Conservation (phyloP, 106 monocot genomes). For the Allium cepa region DNA sequence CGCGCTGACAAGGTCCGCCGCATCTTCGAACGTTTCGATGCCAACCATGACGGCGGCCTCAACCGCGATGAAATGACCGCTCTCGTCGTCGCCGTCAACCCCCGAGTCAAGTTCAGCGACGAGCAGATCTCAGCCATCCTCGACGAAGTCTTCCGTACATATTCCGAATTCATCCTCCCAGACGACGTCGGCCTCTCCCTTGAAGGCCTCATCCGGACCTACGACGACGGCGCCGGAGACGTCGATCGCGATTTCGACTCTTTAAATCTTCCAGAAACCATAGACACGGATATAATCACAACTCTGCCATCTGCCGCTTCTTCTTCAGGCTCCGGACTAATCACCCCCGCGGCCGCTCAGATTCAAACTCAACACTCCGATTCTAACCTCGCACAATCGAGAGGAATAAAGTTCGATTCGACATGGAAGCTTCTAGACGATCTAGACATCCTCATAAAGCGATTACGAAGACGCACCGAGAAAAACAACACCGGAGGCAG, state of each 20-base stretch:
- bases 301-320: neutral
- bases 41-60: constrained; percentile 70
- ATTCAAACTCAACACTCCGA: too few species aligned
- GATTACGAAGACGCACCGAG: constrained; percentile 19
- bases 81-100: constrained; percentile 84
- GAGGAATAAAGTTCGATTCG: constrained; percentile 49
- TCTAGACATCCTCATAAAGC: constrained; percentile 68
- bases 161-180: constrained; percentile 39
- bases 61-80: constrained; percentile 83
- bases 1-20: constrained; percentile 65
- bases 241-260: constrained; percentile 65
- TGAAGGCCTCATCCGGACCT: constrained; percentile 48
- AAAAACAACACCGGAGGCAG: constrained; percentile 8
- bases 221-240: constrained; percentile 76
- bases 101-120: constrained; percentile 74
- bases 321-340: constrained; percentile 2
- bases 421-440: constrained; percentile 76
- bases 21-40: constrained; percentile 79
- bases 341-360: constrained; percentile 7
- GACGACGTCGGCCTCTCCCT: constrained; percentile 33
- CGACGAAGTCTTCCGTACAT: constrained; percentile 89
- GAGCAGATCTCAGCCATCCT: constrained; percentile 83
- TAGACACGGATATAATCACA: constrained; percentile 1
- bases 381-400: constrained; percentile 18
- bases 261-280: constrained; percentile 7